These are phyloP conservation scores for Castanea mollissima DNA, from an alignment of 306 rosid species.

Conservation along the genomic window DNA sequence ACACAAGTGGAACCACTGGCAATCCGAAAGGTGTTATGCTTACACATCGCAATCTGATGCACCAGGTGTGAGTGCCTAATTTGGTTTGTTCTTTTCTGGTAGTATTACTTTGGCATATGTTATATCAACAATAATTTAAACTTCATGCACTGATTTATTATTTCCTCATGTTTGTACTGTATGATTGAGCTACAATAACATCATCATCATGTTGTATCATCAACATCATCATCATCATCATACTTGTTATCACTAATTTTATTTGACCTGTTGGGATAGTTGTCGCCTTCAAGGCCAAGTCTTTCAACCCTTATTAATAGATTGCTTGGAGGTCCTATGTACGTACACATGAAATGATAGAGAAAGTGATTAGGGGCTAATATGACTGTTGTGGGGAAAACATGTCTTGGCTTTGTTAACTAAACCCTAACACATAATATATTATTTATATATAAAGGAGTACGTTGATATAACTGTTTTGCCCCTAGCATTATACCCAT, in stretches of 20 bases:
- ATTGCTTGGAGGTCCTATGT: neutral
- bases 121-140: neutral
- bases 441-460: too few relatives aligned
- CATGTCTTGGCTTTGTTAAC: too few relatives aligned
- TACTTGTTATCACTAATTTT: neutral
- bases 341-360: neutral
- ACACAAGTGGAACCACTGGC: conserved; percentile 97
- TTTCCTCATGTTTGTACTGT: neutral
- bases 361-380: neutral
- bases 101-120: neutral
- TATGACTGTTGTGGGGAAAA: too few relatives aligned
- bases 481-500: too few relatives aligned
- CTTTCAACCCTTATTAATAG: neutral
- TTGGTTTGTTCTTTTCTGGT: conserved; percentile 18
- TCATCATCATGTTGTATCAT: neutral
- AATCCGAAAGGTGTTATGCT: conserved; percentile 95
- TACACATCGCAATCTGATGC: conserved; percentile 84
- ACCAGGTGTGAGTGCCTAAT: conserved; percentile 68
- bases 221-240: neutral
- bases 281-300: neutral
- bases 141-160: neutral
- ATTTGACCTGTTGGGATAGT: neutral
- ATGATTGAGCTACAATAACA: neutral
- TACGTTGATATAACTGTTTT: too few relatives aligned
- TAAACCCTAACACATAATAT: too few relatives aligned